Evolutionary conservation across 139 green algal species (phyloP).

Genomic region (Auxenochlorella pyrenoidosa): DNA sequence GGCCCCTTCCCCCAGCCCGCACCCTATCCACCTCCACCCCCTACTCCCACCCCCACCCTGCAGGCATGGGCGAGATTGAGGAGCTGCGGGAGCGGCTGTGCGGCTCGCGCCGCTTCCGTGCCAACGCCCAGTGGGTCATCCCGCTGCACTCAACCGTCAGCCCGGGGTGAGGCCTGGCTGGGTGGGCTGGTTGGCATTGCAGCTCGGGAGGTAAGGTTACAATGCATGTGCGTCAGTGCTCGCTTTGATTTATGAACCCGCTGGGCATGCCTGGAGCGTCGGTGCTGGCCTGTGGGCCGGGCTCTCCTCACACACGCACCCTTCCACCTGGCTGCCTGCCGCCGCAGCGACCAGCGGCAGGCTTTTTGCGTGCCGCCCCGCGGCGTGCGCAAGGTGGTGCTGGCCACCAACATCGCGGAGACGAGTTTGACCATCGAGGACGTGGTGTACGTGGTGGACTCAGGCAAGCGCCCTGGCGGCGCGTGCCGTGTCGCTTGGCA

Average conservation of each 20-base stretch:
- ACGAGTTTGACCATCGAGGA: slow-evolving; percentile 97
- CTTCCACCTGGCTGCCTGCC: no score
- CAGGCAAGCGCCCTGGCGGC: slow-evolving; percentile 21
- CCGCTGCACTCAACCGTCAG: slow-evolving; percentile 64
- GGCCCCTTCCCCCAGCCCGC: no score
- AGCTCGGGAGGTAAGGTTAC: background rate
- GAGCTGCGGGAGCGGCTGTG: slow-evolving; percentile 63
- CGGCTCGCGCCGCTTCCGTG: slow-evolving; percentile 31
- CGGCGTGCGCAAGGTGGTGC: slow-evolving; percentile 85
- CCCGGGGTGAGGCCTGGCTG: slow-evolving; percentile 44
- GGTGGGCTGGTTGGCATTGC: slow-evolving; percentile 4
- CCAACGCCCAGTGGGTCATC: slow-evolving; percentile 46
- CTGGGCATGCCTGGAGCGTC: background rate
- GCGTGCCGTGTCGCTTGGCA: no score
- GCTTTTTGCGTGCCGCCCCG: slow-evolving; percentile 50
- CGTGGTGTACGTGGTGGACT: slow-evolving; percentile 93
- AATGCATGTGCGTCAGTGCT: background rate
- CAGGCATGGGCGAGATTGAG: slow-evolving; percentile 86
- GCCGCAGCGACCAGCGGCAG: slow-evolving; percentile 33
- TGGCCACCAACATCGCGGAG: slow-evolving; percentile 98
- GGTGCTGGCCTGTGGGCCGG: no score
- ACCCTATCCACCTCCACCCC: background rate
- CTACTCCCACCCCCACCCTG: background rate
- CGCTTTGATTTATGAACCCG: background rate
- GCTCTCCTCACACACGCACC: no score